A percentile compares a stretch with the other conserved stretches of the same genome.
Conservation (phyloP, 2,329 filamentous ascomycete genomes). For the Sporothrix sp. region DNA sequence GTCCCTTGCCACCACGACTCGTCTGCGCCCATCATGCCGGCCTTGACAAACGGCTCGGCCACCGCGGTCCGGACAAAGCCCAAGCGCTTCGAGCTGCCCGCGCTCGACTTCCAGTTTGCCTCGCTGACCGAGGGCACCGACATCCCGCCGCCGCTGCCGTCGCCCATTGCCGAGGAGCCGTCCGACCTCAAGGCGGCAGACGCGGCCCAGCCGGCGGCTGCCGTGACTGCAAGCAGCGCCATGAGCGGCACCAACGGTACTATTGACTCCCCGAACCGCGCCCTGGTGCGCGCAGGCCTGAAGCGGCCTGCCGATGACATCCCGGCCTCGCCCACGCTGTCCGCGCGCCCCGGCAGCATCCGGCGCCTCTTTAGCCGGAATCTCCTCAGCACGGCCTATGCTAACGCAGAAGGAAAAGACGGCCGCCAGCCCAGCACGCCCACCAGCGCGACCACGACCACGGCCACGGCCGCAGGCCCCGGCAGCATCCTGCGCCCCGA, state of each 20-base stretch:
- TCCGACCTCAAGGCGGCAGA: slow-evolving; percentile 20
- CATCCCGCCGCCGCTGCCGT: slow-evolving; percentile 49
- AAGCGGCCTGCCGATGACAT: slow-evolving; percentile 42
- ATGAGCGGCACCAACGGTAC: slow-evolving; percentile 26
- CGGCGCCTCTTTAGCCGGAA: slow-evolving; percentile 48
- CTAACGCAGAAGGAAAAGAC: slow-evolving; percentile 36
- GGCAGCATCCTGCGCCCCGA: slow-evolving; percentile 33
- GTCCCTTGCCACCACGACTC: background rate
- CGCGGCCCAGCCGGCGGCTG: no score
- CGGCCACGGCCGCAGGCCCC: slow-evolving; percentile 16
- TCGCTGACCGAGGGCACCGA: slow-evolving; percentile 51
- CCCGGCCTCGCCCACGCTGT: slow-evolving; percentile 43
- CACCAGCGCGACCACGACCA: background rate
- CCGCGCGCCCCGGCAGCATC: slow-evolving; percentile 45
- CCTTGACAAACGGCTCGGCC: slow-evolving; percentile 18
- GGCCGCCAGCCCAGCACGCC: slow-evolving; percentile 20
- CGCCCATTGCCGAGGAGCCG: slow-evolving; percentile 40
- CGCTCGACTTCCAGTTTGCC: slow-evolving; percentile 48
- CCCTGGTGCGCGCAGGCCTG: slow-evolving; percentile 28
- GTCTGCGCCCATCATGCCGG: slow-evolving; percentile 15
- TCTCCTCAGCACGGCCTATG: slow-evolving; percentile 44
- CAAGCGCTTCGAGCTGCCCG: slow-evolving; percentile 45
- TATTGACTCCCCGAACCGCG: slow-evolving; percentile 20
- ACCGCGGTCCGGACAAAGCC: slow-evolving; percentile 13
- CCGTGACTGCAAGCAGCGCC: no score